Evolutionary conservation across 2,329 filamentous ascomycete species (phyloP), one percentile per base, ranked within the genome.

Genomic region (Monosporascus sp.): DNA sequence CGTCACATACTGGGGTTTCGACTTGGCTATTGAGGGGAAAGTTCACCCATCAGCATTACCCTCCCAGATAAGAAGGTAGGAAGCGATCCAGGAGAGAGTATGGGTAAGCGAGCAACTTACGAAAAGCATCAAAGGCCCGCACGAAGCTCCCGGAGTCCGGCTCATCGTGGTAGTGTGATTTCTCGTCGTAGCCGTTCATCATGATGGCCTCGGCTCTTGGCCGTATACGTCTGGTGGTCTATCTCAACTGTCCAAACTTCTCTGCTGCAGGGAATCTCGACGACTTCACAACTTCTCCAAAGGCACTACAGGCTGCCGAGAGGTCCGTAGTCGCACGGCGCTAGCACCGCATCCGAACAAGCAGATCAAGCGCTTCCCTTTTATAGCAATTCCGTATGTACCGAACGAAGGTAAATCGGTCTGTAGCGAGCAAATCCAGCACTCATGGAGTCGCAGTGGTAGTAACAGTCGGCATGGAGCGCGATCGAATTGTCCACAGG

Each of bases 121-220:
- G 93, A 71, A 99, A 99, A 60, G 92, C 93, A 77, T 99, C 94
- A 72, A 99, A 99, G 54, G 93, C 91, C 71, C 86, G 86, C 65
- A 96, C 83, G 53, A 86, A 81, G 70, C 73, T 78, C 52, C 82
- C 79, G 53, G 77, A 78, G 68, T 86, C 86, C 62, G 89, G 85
- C 65, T 88, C 87, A 64, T 96, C 91, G 65, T 91, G 81, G 62
- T 92, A 80, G 60, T 78, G 78, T 62, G 82, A 79, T 57, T 74
- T 72, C 65, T 86, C 80, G 62, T 84, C 77, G 74, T 87, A 92
- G 65, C 87, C 88, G 80, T 94, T 89, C 90, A 96, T 94, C 54
- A 58, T 65, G 55, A 49, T 55, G 7, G 51, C 52, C 47, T 22
- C 49, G 9, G 34, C 20, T 52, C 48, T 39, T 31, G 39, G 24